phyloP scores from a whole-genome alignment of 106 monocot species.

The Apostasia shenzhenica region DNA sequence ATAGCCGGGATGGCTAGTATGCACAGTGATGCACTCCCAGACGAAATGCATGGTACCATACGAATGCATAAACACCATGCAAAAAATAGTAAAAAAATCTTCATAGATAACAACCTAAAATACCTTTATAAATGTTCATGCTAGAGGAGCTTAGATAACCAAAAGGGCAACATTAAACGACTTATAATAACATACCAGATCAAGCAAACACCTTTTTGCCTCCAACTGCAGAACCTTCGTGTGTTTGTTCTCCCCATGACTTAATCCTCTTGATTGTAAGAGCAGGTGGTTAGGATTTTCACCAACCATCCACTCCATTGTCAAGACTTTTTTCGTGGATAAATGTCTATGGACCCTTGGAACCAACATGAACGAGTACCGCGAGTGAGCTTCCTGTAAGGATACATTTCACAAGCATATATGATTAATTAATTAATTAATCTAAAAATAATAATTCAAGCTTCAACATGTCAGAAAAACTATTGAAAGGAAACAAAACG shows the following conservation, averaged over 20 bases:
- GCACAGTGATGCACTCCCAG: no score
- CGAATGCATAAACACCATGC: no score
- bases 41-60: no score
- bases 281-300: constrained; percentile 68
- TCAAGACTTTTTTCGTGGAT: constrained; percentile 71
- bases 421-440: not conserved
- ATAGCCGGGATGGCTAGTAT: no score
- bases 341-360: constrained; percentile 62
- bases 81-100: no score
- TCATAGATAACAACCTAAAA: no score
- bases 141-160: no score
- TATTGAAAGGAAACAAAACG: not conserved
- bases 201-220: constrained; percentile 58
- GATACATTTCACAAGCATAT: not conserved
- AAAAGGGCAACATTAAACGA: no score
- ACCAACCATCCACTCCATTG: constrained; percentile 79
- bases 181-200: constrained; percentile 44
- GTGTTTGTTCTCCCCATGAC: constrained; percentile 8
- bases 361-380: constrained; percentile 70
- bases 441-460: not conserved
- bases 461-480: not conserved
- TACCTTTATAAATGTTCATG: no score
- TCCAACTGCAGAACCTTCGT: constrained; percentile 31
- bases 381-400: constrained; percentile 66
- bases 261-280: constrained; percentile 25